Evolutionary conservation across 306 rosid species (phyloP), one percentile per base, ranked within the genome.

Genomic region (Corylus avellana): DNA sequence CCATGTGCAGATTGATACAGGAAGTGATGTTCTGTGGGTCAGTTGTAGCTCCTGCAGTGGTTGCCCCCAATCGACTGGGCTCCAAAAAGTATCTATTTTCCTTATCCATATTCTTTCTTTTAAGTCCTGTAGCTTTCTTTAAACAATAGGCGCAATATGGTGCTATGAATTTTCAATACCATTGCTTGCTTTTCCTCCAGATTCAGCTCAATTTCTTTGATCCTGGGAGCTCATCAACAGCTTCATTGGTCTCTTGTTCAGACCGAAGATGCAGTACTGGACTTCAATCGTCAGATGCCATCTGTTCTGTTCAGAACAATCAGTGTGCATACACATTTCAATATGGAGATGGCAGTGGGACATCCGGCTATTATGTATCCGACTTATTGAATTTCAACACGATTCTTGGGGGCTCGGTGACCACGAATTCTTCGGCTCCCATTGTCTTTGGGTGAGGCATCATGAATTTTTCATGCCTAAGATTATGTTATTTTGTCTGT

Each of bases 341-440:
- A 80, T 96, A 96, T 68, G 99, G 99, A 74, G 99, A 96, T 83
- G 99, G 99, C 2, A 96, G 99, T 75, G 99, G 98, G 56, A 90
- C 99, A 49, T 87, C 96, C 2, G 99, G 99, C 73, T 96, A 90
- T 85, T 93, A 91, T 5, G 92, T 96, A 56, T 85, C 88, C 0
- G 99, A 96, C 80, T 74, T 86, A 87, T 83, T 96, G 87, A 92
- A 89, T 78, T 86, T 96, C 7, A 79, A 88, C 56, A 74, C 88
- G 22, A 85, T 96, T 82, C 76, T 88, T 49, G 91, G 85, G 71
- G 87, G 89, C 74, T 66, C 98, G 6, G 20, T 89, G 77, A 79
- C 79, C 50, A 77, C 92, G 25, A 96, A 93, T 87, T 79, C 97
- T 66, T 87, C 99, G 3, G 98, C 94, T n/a, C 77, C 91, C 5